A percentile compares a stretch with the other conserved stretches of the same genome.
Conservation (phyloP, 169 alveolate genomes). For the Hepatocystis sp. region DNA sequence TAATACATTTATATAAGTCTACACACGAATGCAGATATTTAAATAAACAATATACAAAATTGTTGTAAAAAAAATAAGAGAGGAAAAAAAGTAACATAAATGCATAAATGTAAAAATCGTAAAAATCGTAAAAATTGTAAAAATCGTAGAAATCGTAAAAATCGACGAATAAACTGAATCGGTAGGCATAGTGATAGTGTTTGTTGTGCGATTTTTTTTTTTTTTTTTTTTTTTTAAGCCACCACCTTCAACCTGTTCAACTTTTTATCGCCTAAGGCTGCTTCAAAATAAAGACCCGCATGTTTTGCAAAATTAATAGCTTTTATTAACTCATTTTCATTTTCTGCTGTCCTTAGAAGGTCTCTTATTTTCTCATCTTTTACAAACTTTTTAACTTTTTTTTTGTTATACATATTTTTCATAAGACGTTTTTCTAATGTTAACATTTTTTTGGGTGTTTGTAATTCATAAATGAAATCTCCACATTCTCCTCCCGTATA, state of each 20-base stretch:
- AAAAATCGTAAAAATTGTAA: no score
- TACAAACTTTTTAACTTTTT: constrained; percentile 43
- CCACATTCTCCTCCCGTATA: background rate
- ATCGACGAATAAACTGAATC: no score
- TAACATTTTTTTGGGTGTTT: constrained; percentile 1
- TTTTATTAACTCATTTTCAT: constrained; percentile 55
- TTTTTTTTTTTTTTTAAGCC: constrained; percentile 4
- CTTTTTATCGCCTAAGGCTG: constrained; percentile 60
- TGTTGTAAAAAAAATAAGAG: no score
- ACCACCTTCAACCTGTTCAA: constrained; percentile 30
- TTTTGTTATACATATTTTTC: constrained; percentile 34
- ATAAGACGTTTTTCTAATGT: background rate
- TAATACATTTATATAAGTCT: no score
- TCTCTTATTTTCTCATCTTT: constrained; percentile 67
- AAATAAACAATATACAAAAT: no score
- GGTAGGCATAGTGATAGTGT: no score
- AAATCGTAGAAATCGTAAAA: no score
- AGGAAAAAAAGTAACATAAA: no score
- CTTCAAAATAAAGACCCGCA: constrained; percentile 73
- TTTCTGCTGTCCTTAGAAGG: constrained; percentile 53
- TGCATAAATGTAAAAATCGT: no score
- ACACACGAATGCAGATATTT: no score
- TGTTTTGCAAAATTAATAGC: constrained; percentile 60
- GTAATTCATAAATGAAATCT: constrained; percentile 3
- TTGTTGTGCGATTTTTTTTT: no score